phyloP scores from a whole-genome alignment of 805 yeast genomes.

The Suhomyces sp. region DNA sequence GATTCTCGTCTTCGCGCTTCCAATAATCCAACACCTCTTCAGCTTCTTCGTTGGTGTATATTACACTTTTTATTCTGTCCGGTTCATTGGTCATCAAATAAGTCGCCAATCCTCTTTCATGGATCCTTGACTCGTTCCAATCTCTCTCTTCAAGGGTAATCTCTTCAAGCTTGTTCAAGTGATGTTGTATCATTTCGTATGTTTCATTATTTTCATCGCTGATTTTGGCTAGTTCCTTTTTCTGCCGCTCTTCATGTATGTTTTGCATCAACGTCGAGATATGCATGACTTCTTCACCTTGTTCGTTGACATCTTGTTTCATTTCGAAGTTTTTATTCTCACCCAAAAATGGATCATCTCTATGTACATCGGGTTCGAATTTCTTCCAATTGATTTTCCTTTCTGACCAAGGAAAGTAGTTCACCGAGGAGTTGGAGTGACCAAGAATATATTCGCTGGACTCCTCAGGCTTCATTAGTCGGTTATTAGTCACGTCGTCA shows the following conservation, averaged over 20 bases:
- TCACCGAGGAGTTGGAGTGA: background rate
- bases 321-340: background rate
- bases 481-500: slow-evolving; percentile 7
- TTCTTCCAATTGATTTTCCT: background rate
- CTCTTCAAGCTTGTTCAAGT: slow-evolving; percentile 2
- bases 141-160: slow-evolving; percentile 8
- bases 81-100: slow-evolving; percentile 2
- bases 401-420: slow-evolving; percentile 2
- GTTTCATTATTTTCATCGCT: background rate
- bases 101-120: slow-evolving; percentile 12
- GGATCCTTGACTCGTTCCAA: slow-evolving; percentile 7
- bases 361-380: background rate
- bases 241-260: background rate
- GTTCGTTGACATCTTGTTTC: background rate
- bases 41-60: slow-evolving; percentile 9
- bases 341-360: slow-evolving; percentile 2
- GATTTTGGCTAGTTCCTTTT: background rate
- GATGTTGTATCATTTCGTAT: background rate
- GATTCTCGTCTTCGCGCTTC: slow-evolving; percentile 4
- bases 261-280: slow-evolving; percentile 1
- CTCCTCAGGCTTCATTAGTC: slow-evolving; percentile 7
- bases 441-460: slow-evolving; percentile 3
- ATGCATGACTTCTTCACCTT: background rate
- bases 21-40: slow-evolving; percentile 9
- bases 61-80: background rate